Evolutionary conservation across 331 rosid species (phyloP).

Genomic region (Dryas integrifolia): DNA sequence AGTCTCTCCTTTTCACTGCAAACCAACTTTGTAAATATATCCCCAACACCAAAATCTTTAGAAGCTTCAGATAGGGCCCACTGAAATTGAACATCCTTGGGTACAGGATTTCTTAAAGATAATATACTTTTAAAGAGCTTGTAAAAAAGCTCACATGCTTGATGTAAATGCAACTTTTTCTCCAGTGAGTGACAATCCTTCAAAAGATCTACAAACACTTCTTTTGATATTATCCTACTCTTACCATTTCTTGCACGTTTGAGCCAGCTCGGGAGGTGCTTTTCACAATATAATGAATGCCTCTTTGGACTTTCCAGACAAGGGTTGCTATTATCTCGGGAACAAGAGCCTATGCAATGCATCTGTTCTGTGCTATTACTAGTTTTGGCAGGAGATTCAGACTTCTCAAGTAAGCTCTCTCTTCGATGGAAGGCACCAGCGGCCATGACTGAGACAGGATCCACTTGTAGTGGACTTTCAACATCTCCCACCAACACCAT

Average conservation of each 20-base stretch:
- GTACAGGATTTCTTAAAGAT: constrained; percentile 84
- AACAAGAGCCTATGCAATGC: constrained; percentile 71
- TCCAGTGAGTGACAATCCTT: constrained; percentile 58
- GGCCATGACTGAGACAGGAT: constrained; percentile 45
- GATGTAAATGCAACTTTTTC: constrained; percentile 68
- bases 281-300: constrained; percentile 77
- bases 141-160: constrained; percentile 93
- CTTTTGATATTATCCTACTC: constrained; percentile 92
- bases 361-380: constrained; percentile 37
- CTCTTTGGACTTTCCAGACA: constrained; percentile 82
- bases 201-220: constrained; percentile 80
- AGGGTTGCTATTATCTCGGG: constrained; percentile 50
- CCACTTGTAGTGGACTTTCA: constrained; percentile 60
- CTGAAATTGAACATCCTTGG: constrained; percentile 92
- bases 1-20: constrained; percentile 74
- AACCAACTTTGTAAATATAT: constrained; percentile 69
- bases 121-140: constrained; percentile 89
- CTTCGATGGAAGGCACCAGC: constrained; percentile 39
- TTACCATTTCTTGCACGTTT: constrained; percentile 99
- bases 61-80: constrained; percentile 98
- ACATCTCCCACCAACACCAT: constrained; percentile 47
- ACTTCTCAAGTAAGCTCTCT: constrained; percentile 40
- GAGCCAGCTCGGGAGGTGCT: constrained; percentile 96
- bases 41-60: constrained; percentile 57
- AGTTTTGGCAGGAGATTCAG: constrained; percentile 40